A percentile compares a stretch with the other conserved stretches of the same genome.
phyloP scores from a whole-genome alignment of 2,329 filamentous ascomycete species.

The Parasarocladium wereldwijsianum region DNA sequence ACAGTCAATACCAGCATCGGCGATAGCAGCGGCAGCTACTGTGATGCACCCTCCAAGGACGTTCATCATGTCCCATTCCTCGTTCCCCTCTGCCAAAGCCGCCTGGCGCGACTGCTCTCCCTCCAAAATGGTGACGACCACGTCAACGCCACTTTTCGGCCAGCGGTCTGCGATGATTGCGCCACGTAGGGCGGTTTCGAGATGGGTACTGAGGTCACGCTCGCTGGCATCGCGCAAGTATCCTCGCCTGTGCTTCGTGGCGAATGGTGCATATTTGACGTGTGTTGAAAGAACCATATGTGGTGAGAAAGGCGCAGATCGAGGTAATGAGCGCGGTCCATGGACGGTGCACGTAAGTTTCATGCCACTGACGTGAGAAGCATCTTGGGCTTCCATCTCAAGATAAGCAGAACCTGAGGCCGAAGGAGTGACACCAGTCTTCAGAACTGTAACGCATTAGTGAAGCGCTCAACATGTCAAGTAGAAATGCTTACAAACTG shows the following conservation, averaged over 20 bases:
- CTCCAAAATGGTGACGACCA: conserved; percentile 84
- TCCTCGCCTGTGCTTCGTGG: conserved; percentile 64
- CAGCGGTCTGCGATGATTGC: conserved; percentile 86
- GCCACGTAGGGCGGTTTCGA: conserved; percentile 80
- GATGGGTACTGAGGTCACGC: conserved; percentile 76
- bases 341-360: conserved; percentile 92
- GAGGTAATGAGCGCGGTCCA: conserved; percentile 77
- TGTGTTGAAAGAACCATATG: conserved; percentile 85
- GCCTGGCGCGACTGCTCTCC: conserved; percentile 65
- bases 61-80: conserved; percentile 80
- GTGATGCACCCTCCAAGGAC: conserved; percentile 86
- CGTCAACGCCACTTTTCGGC: conserved; percentile 97
- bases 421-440: conserved; percentile 83
- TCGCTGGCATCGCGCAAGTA: conserved; percentile 79
- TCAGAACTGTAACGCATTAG: conserved; percentile 49
- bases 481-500: conserved; percentile 20
- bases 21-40: conserved; percentile 80
- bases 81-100: conserved; percentile 33
- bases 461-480: conserved; percentile 1
- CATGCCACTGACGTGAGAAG: conserved; percentile 46
- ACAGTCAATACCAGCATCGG: conserved; percentile 91
- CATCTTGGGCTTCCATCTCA: conserved; percentile 41
- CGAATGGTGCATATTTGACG: conserved; percentile 94
- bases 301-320: conserved; percentile 81
- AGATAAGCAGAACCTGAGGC: conserved; percentile 88